These are phyloP conservation scores for Diaporthe capsici DNA, from an alignment of 2,329 filamentous ascomycete species.

Conservation along the genomic window DNA sequence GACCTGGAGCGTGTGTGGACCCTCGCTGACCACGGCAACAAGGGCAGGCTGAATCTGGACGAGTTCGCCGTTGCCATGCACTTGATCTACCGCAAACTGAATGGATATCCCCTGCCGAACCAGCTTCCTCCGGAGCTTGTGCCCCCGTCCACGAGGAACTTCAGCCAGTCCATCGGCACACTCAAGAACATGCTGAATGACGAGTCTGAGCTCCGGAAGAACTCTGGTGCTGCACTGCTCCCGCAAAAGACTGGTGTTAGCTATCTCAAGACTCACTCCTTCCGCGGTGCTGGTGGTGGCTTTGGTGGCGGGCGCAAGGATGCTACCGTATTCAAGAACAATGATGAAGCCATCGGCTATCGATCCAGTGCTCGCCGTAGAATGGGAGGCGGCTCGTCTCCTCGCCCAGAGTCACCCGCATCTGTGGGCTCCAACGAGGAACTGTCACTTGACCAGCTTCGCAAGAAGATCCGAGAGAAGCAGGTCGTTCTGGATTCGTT, in stretches of 20 bases:
- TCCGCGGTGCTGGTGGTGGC: slow-evolving; percentile 73
- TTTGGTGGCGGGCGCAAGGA: slow-evolving; percentile 82
- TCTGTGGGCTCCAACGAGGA: slow-evolving; percentile 83
- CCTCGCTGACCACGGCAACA: slow-evolving; percentile 92
- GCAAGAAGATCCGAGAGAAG: slow-evolving; percentile 94
- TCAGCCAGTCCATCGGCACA: slow-evolving; percentile 92
- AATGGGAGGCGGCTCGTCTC: slow-evolving; percentile 79
- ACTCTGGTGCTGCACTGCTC: slow-evolving; percentile 88
- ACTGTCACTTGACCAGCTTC: slow-evolving; percentile 86
- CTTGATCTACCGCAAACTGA: slow-evolving; percentile 96
- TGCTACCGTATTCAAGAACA: slow-evolving; percentile 96
- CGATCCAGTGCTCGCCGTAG: slow-evolving; percentile 93
- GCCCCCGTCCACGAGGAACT: slow-evolving; percentile 92
- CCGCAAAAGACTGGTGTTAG: slow-evolving; percentile 98
- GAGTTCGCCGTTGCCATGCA: slow-evolving; percentile 99
- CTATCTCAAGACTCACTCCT: slow-evolving; percentile 96
- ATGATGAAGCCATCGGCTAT: slow-evolving; percentile 93
- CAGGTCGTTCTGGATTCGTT: slow-evolving; percentile 95
- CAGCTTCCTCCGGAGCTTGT: slow-evolving; percentile 92
- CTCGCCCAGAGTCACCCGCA: slow-evolving; percentile 82
- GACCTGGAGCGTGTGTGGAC: slow-evolving; percentile 97
- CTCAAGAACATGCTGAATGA: slow-evolving; percentile 91
- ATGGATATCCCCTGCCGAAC: slow-evolving; percentile 92
- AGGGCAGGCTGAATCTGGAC: slow-evolving; percentile 93
- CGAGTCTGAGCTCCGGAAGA: slow-evolving; percentile 91